These are phyloP conservation scores for Vitis rotundifolia DNA, from an alignment of 164 flowering plant genomes.

Conservation along the genomic window DNA sequence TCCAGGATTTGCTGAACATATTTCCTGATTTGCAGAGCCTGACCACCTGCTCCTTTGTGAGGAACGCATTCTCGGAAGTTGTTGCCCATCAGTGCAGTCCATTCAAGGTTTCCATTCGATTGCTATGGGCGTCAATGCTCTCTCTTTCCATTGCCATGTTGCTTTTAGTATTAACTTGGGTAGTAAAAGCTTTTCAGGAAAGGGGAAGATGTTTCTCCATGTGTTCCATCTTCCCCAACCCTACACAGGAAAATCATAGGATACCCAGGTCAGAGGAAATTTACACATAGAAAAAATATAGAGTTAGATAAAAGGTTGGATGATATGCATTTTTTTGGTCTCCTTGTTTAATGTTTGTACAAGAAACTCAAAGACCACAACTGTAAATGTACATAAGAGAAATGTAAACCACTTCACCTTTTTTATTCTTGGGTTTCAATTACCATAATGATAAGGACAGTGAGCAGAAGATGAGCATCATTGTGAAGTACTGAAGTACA, in stretches of 20 bases:
- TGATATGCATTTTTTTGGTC: neutral
- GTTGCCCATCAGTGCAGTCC: constrained; percentile 49
- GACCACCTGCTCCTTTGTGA: constrained; percentile 39
- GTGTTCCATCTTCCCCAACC: constrained; percentile 21
- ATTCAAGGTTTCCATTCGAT: constrained; percentile 20
- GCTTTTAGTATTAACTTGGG: constrained; percentile 33
- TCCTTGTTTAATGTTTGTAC: too few relatives aligned
- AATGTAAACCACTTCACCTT: too few relatives aligned
- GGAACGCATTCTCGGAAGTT: constrained; percentile 30
- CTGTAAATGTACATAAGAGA: too few relatives aligned
- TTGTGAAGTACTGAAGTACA: too few relatives aligned
- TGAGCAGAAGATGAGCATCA: too few relatives aligned
- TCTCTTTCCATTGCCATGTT: constrained; percentile 46
- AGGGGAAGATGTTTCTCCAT: constrained; percentile 27
- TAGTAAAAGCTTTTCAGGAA: constrained; percentile 36
- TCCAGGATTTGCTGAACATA: constrained; percentile 36
- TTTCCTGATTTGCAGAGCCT: constrained; percentile 48
- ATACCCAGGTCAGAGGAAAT: too few relatives aligned
- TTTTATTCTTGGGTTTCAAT: too few relatives aligned
- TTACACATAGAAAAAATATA: neutral
- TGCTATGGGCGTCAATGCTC: constrained; percentile 46
- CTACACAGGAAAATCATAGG: neutral
- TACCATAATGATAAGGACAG: too few relatives aligned
- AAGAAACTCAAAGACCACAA: too few relatives aligned
- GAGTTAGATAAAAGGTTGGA: neutral